A percentile compares a stretch with the other conserved stretches of the same genome.
Conservation (phyloP, 225 moss, liverwort and hornwort genomes). For the Polytrichum formosum region DNA sequence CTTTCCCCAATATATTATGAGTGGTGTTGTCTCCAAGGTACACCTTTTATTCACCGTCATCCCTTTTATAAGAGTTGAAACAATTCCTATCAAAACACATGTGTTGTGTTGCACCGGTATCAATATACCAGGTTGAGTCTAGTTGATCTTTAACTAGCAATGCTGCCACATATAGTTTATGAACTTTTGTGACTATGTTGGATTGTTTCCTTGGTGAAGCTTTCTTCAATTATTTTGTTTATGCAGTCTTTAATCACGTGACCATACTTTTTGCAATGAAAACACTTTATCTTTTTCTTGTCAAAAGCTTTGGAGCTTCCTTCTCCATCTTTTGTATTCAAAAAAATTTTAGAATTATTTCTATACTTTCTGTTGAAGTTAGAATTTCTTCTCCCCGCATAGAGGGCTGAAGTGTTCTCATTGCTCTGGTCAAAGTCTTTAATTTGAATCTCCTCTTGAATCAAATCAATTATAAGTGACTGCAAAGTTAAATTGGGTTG, state of each 20-base stretch:
- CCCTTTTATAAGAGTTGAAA: neutral
- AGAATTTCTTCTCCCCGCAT: neutral
- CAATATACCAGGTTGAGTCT: constrained; percentile 3
- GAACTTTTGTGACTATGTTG: neutral
- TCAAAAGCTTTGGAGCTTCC: neutral
- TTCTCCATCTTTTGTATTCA: neutral
- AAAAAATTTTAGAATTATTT: neutral
- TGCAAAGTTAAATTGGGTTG: constrained; percentile 1
- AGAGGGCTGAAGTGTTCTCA: constrained; percentile 2
- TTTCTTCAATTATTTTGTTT: constrained; percentile 1
- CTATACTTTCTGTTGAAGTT: neutral
- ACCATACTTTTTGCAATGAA: constrained; percentile 14
- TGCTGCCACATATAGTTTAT: constrained; percentile 2
- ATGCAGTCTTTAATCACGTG: constrained; percentile 11
- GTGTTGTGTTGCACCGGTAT: constrained; percentile 3
- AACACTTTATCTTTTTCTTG: neutral
- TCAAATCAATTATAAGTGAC: constrained; percentile 1
- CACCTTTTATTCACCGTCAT: neutral
- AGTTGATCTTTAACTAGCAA: neutral
- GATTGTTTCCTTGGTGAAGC: neutral
- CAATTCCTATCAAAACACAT: neutral
- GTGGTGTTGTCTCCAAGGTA: constrained; percentile 10
- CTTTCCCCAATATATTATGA: constrained; percentile 3
- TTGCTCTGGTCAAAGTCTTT: neutral
- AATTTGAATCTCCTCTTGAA: neutral